phyloP scores from a whole-genome alignment of 192 early-diverging fungal genomes.

The Dimargaris cristalligena region DNA sequence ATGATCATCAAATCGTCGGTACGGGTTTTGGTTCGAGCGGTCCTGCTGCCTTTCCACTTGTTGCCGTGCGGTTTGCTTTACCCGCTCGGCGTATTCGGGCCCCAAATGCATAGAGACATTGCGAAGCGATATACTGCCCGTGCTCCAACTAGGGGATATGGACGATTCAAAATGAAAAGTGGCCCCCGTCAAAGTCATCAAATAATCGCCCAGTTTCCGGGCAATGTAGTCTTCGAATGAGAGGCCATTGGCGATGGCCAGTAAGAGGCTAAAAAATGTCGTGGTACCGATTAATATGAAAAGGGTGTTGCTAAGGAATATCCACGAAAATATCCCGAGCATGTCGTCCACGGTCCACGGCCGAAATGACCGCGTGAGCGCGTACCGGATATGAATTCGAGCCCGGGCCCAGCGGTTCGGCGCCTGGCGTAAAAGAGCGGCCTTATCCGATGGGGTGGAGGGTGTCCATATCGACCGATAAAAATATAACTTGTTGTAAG shows the following conservation, averaged over 20 bases:
- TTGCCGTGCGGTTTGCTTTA: constrained; percentile 10
- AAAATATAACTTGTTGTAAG: neutral
- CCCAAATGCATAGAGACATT: constrained; percentile 55
- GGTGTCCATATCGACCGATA: neutral
- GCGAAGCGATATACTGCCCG: constrained; percentile 66
- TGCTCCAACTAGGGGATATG: constrained; percentile 82
- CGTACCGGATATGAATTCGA: constrained; percentile 37
- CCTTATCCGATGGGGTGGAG: constrained; percentile 1
- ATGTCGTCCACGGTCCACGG: constrained; percentile 77
- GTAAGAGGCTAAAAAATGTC: constrained; percentile 61
- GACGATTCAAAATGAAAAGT: constrained; percentile 79
- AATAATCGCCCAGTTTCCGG: constrained; percentile 54
- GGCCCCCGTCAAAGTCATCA: constrained; percentile 63
- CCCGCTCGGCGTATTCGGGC: constrained; percentile 21
- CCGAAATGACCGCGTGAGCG: constrained; percentile 46
- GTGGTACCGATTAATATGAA: constrained; percentile 80
- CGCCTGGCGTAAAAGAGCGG: constrained; percentile 37
- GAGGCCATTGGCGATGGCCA: constrained; percentile 64
- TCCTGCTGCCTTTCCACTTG: constrained; percentile 3
- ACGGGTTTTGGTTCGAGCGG: neutral
- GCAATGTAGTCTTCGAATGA: constrained; percentile 78
- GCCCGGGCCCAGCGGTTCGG: constrained; percentile 39
- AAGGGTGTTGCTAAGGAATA: constrained; percentile 69
- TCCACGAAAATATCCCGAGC: constrained; percentile 75
- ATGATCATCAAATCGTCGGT: constrained; percentile 6